phyloP scores from a whole-genome alignment of 163 green algal species.

The Scenedesmus sp. region DNA sequence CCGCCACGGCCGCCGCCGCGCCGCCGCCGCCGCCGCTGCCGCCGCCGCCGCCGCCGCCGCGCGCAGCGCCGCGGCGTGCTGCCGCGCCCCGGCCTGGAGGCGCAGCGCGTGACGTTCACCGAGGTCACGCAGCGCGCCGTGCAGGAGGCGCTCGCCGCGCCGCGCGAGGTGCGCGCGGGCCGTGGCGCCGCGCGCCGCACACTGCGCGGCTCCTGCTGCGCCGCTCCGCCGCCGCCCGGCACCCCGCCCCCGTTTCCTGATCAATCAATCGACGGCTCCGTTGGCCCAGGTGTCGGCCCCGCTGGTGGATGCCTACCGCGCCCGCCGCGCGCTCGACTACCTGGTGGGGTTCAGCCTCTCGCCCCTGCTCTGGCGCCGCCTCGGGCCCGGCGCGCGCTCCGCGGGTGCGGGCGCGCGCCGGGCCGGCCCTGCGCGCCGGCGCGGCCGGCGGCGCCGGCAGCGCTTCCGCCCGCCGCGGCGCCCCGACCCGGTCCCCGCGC shows the following conservation, averaged over 20 bases:
- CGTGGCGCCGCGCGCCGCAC: not conserved
- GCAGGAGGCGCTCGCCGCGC: constrained; percentile 65
- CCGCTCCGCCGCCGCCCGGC: not conserved
- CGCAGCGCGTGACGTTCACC: constrained; percentile 88
- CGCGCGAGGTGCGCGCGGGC: constrained; percentile 53
- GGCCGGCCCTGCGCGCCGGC: no score
- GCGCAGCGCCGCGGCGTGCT: constrained; percentile 47
- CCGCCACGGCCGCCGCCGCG: no score
- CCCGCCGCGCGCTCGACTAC: constrained; percentile 89
- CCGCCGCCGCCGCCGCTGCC: not conserved
- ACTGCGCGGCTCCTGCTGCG: not conserved
- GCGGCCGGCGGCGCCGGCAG: no score
- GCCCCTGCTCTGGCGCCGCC: constrained; percentile 91
- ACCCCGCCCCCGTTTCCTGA: no score
- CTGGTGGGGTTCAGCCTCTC: constrained; percentile 90
- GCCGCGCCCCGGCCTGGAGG: not conserved
- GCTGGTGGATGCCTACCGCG: constrained; percentile 92
- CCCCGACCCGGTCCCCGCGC: no score
- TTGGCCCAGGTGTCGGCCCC: constrained; percentile 56
- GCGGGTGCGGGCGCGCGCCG: constrained; percentile 54
- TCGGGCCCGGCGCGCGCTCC: constrained; percentile 72
- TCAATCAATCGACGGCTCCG: not conserved
- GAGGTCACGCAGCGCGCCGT: constrained; percentile 87
- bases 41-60: not conserved
- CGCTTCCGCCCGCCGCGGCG: no score